Base-by-base conservation (phyloP, 192 early-diverging fungal genomes). In the Backusella australiensis region DNA sequence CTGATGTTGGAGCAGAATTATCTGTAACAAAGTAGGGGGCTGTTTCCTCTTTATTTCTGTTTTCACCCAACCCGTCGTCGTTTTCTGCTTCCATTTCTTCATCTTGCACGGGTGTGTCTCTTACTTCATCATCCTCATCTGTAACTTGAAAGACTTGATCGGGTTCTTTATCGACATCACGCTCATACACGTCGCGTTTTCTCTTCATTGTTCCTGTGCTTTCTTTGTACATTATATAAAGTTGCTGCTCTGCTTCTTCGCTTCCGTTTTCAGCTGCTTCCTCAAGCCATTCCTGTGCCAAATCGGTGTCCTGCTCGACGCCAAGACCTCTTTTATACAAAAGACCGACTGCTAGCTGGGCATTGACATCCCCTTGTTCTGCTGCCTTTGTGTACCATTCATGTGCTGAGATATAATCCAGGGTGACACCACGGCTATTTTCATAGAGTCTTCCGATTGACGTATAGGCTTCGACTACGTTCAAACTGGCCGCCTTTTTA, bases 211-310 rank as follows among this genome's bases (percentile, higher is more conserved):
- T 29, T 29, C 56, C 56, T 63, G 29, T 63, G 14, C 56, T 63
- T 63, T 63, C 56, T 29, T 63, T 63, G 12, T 63, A 63, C 56
- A 63, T 63, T 63, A 63, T 63, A 63, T 63, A 26, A 63, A 63
- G 56, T 14, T 63, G 56, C 26, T 63, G 56, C 9, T 63, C 56
- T 14, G 56, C 56, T 29, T 63, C 56, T 14, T 63, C 56, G 4
- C 12, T 63, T 29, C 56, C 56, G 0, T 63, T 63, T 14, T 12
- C 7, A 14, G 56, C 56, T 26, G 56, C 56, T 14, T 63, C 56
- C 12, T 63, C 56, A 26, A 63, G 56, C 56, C 56, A 63, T 29
- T 63, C 56, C 7, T 63, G 56, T 3, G 56, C 56, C 23, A 63
- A 63, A 0, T 29, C 56, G n/a, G 26, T 63, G 26, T 63, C 56